Conservation (phyloP, 1,139 yeast genomes). For the Geotrichum candidum region DNA sequence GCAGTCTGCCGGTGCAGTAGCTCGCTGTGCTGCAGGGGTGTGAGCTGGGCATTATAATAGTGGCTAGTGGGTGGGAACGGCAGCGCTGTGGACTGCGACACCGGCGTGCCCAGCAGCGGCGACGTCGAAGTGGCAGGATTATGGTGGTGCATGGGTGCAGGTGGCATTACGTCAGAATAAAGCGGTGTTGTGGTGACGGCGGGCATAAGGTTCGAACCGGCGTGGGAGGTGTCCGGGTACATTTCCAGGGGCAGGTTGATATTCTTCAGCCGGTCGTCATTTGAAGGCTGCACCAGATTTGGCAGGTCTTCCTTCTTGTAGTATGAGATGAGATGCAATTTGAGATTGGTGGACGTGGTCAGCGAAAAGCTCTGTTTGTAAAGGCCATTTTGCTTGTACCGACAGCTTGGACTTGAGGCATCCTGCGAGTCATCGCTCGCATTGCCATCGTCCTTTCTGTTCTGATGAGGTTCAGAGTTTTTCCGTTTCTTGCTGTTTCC, state of each 20-base stretch:
- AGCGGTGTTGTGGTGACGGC: constrained; percentile 28
- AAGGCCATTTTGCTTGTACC: constrained; percentile 45
- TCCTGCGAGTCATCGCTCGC: constrained; percentile 20
- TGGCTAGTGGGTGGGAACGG: not conserved
- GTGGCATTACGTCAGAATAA: constrained; percentile 1
- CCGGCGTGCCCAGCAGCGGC: not conserved
- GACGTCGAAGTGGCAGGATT: not conserved
- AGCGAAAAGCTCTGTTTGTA: constrained; percentile 55
- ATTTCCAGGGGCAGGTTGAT: constrained; percentile 36
- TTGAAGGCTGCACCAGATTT: constrained; percentile 38
- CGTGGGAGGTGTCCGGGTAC: constrained; percentile 35
- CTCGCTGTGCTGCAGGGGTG: not conserved
- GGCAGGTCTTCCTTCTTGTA: constrained; percentile 35
- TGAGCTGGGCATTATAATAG: not conserved
- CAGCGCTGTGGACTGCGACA: not conserved
- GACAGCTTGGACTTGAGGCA: constrained; percentile 24
- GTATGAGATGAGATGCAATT: constrained; percentile 53
- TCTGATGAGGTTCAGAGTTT: constrained; percentile 11
- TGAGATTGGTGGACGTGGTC: constrained; percentile 45
- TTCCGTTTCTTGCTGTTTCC: constrained; percentile 11
- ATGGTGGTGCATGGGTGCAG: not conserved
- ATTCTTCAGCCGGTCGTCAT: constrained; percentile 36
- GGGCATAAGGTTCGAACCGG: constrained; percentile 27
- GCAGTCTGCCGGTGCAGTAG: not conserved
- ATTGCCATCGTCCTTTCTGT: constrained; percentile 14